phyloP scores from a whole-genome alignment of 805 yeast species.

The Millerago galiae region DNA sequence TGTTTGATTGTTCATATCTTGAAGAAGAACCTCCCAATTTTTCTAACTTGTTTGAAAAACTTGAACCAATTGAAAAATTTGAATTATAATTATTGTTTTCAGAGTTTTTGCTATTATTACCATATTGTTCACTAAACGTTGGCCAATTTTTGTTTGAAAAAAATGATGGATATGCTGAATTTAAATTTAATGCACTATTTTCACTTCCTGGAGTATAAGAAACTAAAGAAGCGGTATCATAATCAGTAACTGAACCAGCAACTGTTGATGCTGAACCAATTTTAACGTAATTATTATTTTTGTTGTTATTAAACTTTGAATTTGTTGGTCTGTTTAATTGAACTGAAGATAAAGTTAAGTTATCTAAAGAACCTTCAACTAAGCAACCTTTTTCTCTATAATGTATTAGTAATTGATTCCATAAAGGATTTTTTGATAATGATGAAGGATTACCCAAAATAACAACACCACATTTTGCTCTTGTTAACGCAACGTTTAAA shows the following conservation, averaged over 20 bases:
- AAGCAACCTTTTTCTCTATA: slow-evolving; percentile 80
- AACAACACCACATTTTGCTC: slow-evolving; percentile 78
- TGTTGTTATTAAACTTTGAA: slow-evolving; percentile 5
- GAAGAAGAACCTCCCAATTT: slow-evolving; percentile 22
- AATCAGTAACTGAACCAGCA: slow-evolving; percentile 22
- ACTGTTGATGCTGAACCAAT: slow-evolving; percentile 12
- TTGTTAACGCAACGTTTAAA: slow-evolving; percentile 81
- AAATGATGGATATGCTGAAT: slow-evolving; percentile 13
- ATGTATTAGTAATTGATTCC: slow-evolving; percentile 74
- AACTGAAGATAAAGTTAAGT: slow-evolving; percentile 64
- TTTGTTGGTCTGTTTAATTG: slow-evolving; percentile 33
- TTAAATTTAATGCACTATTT: slow-evolving; percentile 7
- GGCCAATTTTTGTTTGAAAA: slow-evolving; percentile 22
- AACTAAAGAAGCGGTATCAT: slow-evolving; percentile 33
- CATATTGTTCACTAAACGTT: slow-evolving; percentile 17
- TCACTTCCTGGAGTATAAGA: slow-evolving; percentile 30
- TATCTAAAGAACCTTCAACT: slow-evolving; percentile 85
- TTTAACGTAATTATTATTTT: slow-evolving; percentile 1
- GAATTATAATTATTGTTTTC: slow-evolving; percentile 15
- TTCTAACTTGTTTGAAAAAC: slow-evolving; percentile 30
- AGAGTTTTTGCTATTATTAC: slow-evolving; percentile 5
- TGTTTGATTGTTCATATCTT: slow-evolving; percentile 13
- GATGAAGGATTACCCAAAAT: slow-evolving; percentile 82
- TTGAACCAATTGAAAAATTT: slow-evolving; percentile 22
- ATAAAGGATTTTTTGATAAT: slow-evolving; percentile 59